A percentile compares a stretch with the other conserved stretches of the same genome.
These are phyloP conservation scores for Stromatinia cepivora DNA, from an alignment of 2,329 filamentous ascomycete genomes.

Conservation along the genomic window DNA sequence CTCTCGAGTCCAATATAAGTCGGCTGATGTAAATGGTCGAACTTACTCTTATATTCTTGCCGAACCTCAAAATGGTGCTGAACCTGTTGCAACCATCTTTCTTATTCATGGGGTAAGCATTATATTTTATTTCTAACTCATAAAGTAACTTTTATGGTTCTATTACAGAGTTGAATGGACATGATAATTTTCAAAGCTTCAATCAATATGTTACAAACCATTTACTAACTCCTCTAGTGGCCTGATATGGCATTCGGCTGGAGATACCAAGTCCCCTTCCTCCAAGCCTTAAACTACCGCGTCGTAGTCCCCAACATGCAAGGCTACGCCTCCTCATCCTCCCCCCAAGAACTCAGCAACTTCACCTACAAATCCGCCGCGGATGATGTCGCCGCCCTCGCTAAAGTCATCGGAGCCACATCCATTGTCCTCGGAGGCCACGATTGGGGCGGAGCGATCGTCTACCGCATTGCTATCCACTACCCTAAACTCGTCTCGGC, in stretches of 20 bases:
- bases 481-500: conserved; percentile 70
- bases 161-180: not conserved
- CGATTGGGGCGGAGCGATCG: conserved; percentile 79
- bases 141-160: not conserved
- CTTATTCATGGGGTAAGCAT: conserved; percentile 51
- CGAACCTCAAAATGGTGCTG: conserved; percentile 50
- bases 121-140: not conserved
- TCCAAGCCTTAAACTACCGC: conserved; percentile 70
- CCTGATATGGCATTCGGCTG: conserved; percentile 82
- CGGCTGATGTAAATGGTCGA: conserved; percentile 63
- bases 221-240: conserved; percentile 46
- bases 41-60: conserved; percentile 65
- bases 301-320: conserved; percentile 85
- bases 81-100: conserved; percentile 52
- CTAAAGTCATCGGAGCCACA: conserved; percentile 49
- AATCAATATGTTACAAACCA: not conserved
- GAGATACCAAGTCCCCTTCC: conserved; percentile 82
- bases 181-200: not conserved
- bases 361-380: conserved; percentile 74
- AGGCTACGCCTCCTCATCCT: conserved; percentile 77
- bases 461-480: conserved; percentile 73
- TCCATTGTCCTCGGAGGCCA: conserved; percentile 83
- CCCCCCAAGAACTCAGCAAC: conserved; percentile 59
- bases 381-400: conserved; percentile 73
- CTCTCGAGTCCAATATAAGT: conserved; percentile 63